Base-by-base conservation (phyloP, 371 early-diverging fungal genomes). In the Haplosporangium sp. region DNA sequence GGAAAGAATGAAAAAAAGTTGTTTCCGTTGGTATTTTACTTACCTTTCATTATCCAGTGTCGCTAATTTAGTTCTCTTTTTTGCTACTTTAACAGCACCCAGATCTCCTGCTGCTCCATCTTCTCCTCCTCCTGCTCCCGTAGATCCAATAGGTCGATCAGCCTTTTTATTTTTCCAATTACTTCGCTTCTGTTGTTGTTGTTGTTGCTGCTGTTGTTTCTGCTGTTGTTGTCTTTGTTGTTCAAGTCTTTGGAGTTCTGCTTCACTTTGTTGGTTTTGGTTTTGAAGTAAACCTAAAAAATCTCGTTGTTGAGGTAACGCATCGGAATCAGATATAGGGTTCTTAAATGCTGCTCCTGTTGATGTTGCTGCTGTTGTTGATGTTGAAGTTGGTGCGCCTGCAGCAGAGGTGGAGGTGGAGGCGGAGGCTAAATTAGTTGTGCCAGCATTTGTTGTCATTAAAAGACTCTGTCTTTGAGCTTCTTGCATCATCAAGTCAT, bases 401-500 rank as follows among this genome's bases (percentile, higher is more conserved):
- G 27, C 27, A 27, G 27, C 27, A 27, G 27, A 27, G 27, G 27
- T 27, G 27, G 57, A 4, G 20, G 55, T 11, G 34, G 55, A 55
- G 11, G 55, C 4, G 0, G 55, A 34, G 3, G 55, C 55, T 7
- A 27, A 9, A 55, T 55, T 64, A 19, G 65, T 9, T 47, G 42
- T 17, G 35, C 56, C 19, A 11, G 61, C 34, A 27, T 69, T 19
- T 6, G 20, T 19, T 6, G 20, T 9, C 45, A n/a, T 44, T 39
- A 71, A 59, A 15, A 63, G 63, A 45, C 64, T 68, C 27, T 71
- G 67, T 20, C 68, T 45, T 37, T 73, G 68, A 9, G 79, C 79
- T 48, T 71, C 71, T 5, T 63, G 67, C 74, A 74, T 73, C 79
- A 79, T 79, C 44, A 67, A 44, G 61, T 79, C 79, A 4, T 52